phyloP scores from a whole-genome alignment of 2,329 filamentous ascomycete species.

The Hirsutella minnesotensis region DNA sequence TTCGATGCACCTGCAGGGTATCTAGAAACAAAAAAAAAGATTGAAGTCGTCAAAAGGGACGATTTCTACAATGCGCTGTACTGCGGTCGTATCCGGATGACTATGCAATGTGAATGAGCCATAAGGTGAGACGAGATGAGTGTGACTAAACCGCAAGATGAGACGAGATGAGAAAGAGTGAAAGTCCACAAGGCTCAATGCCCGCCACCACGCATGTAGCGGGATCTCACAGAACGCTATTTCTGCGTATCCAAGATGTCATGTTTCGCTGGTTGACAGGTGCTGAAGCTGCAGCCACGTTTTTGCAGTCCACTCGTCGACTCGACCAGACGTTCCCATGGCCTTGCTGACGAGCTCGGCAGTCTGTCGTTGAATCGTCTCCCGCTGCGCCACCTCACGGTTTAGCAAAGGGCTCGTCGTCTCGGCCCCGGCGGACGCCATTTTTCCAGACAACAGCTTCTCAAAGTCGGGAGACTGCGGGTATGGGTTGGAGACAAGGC shows the following conservation, averaged over 20 bases:
- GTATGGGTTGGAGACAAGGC: slow-evolving; percentile 32
- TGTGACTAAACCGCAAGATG: no score
- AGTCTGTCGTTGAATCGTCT: slow-evolving; percentile 29
- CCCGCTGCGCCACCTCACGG: slow-evolving; percentile 33
- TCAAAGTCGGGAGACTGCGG: slow-evolving; percentile 30
- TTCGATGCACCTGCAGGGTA: no score
- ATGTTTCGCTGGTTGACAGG: slow-evolving; percentile 4
- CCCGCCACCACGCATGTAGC: no score
- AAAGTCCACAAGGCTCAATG: no score
- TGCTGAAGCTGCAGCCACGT: slow-evolving; percentile 22
- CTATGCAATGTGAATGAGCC: no score
- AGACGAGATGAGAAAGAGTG: no score
- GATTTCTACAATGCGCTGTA: no score
- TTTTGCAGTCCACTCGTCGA: slow-evolving; percentile 24
- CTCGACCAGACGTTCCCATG: slow-evolving; percentile 22
- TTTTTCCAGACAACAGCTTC: slow-evolving; percentile 29
- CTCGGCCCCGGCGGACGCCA: slow-evolving; percentile 20
- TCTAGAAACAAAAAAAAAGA: slow-evolving; percentile 5
- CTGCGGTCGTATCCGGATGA: no score
- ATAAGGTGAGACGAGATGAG: no score
- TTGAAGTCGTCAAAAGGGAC: no score
- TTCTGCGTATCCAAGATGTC: no score
- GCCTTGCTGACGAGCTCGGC: slow-evolving; percentile 29
- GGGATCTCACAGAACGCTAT: no score
- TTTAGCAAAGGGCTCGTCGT: slow-evolving; percentile 33